phyloP scores from a whole-genome alignment of 345 rosid genomes.

The Gynandropsis gynandra region DNA sequence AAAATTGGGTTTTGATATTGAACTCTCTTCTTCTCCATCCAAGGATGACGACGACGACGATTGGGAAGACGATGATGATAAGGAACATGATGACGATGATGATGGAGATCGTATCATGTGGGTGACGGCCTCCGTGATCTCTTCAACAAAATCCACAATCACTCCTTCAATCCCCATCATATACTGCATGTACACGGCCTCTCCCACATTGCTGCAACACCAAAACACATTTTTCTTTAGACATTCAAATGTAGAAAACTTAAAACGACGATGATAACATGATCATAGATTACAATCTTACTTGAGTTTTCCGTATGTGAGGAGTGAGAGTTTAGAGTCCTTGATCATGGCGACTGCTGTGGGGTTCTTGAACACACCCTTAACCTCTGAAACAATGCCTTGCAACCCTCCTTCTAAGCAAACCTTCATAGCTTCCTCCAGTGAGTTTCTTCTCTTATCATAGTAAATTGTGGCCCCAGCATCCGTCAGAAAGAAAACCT shows the following conservation, averaged over 20 bases:
- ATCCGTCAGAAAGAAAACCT: constrained; percentile 82
- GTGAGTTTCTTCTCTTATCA: constrained; percentile 68
- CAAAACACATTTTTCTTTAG: too few relatives aligned
- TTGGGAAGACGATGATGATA: background rate
- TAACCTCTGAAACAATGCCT: constrained; percentile 82
- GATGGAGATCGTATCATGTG: constrained; percentile 35
- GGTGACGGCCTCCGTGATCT: constrained; percentile 55
- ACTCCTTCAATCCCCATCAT: constrained; percentile 92
- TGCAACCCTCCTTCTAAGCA: constrained; percentile 70
- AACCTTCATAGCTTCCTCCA: constrained; percentile 76
- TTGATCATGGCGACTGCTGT: constrained; percentile 64
- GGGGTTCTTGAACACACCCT: constrained; percentile 72
- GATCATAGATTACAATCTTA: constrained; percentile 23
- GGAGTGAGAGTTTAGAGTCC: constrained; percentile 69
- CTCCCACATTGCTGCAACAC: constrained; percentile 60
- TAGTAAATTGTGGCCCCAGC: constrained; percentile 50
- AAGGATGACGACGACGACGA: constrained; percentile 23
- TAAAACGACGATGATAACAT: too few relatives aligned
- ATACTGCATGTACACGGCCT: constrained; percentile 91
- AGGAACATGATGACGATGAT: constrained; percentile 2
- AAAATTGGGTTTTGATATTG: constrained; percentile 50
- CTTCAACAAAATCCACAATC: constrained; percentile 75
- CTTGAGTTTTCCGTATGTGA: constrained; percentile 84
- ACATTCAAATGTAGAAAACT: too few relatives aligned
- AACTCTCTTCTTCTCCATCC: constrained; percentile 16